These are phyloP conservation scores for Podospora didyma DNA, from an alignment of 495 filamentous ascomycete genomes.

Conservation along the genomic window DNA sequence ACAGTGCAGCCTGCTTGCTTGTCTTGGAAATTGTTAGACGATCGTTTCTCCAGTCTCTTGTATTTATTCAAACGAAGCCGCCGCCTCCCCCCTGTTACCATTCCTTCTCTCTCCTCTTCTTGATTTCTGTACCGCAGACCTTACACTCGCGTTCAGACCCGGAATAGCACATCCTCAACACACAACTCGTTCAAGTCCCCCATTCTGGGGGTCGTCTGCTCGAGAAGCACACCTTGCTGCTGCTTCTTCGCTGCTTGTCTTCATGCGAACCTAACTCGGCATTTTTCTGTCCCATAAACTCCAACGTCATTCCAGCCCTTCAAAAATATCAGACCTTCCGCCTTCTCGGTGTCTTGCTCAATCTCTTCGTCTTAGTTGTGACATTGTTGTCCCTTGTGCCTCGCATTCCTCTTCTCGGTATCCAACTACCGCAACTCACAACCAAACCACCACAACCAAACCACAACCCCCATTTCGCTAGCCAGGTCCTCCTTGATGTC, in stretches of 20 bases:
- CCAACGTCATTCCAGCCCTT: too few relatives aligned
- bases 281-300: too few relatives aligned
- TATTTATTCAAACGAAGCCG: conserved; percentile 1
- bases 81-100: conserved; percentile 3
- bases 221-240: conserved; percentile 5
- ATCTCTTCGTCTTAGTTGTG: neutral
- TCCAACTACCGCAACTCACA: too few relatives aligned
- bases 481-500: conserved; percentile 55
- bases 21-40: neutral
- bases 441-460: neutral
- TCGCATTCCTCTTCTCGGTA: too few relatives aligned
- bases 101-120: neutral
- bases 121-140: neutral
- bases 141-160: neutral
- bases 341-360: neutral
- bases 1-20: too few relatives aligned
- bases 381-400: neutral
- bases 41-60: too few relatives aligned
- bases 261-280: neutral
- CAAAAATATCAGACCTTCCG: neutral
- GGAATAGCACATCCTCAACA: conserved; percentile 10
- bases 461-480: neutral
- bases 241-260: neutral
- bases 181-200: conserved; percentile 17
- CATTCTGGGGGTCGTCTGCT: conserved; percentile 17